Evolutionary conservation across 73 alveolate species (phyloP).

Genomic region (Blepharisma japonicum): DNA sequence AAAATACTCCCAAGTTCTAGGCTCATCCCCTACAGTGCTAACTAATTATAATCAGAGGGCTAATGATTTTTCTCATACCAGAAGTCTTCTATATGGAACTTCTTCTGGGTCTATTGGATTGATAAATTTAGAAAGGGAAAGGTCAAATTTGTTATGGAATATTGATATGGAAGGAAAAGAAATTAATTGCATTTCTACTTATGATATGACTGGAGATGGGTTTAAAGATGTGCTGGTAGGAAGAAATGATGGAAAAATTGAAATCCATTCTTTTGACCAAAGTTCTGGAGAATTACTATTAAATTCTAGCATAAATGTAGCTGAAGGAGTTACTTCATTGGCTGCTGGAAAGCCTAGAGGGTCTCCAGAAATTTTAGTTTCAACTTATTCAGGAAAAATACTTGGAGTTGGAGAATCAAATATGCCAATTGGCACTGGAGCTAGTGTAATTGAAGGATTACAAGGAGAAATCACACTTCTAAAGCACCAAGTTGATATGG

Average conservation of each 20-base stretch:
- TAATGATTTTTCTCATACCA: background rate
- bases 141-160: conserved; percentile 2
- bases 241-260: conserved; percentile 25
- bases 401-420: conserved; percentile 8
- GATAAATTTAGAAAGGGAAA: background rate
- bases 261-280: background rate
- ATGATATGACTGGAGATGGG: conserved; percentile 19
- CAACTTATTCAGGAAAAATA: conserved; percentile 32
- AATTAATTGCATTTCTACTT: background rate
- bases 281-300: background rate
- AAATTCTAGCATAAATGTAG: background rate
- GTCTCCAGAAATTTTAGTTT: background rate
- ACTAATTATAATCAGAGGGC: background rate
- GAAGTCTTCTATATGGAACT: conserved; percentile 5
- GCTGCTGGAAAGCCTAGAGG: conserved; percentile 21
- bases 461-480: background rate
- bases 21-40: background rate
- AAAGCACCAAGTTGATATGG: conserved; percentile 18
- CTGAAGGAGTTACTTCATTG: conserved; percentile 12
- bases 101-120: conserved; percentile 10
- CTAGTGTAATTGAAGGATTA: background rate
- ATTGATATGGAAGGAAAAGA: background rate
- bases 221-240: background rate
- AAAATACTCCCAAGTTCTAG: background rate
- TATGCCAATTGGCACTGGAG: background rate